Conservation (phyloP, 352 stramenopile genomes). For the Phytophthora tentaculata region DNA sequence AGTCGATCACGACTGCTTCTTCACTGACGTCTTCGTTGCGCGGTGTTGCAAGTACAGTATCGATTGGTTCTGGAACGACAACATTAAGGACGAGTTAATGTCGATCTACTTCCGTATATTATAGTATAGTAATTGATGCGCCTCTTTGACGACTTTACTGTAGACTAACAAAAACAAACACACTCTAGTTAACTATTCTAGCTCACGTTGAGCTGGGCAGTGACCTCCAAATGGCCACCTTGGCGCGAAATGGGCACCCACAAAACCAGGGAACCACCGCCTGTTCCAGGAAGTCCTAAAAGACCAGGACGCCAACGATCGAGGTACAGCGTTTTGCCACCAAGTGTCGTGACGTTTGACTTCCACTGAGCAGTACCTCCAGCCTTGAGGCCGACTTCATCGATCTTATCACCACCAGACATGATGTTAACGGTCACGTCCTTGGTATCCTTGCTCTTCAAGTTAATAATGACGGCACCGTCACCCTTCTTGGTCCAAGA, state of each 20-base stretch:
- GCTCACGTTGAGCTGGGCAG: constrained; percentile 55
- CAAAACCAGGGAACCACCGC: constrained; percentile 65
- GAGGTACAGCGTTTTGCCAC: constrained; percentile 72
- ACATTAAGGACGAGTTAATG: too few relatives aligned
- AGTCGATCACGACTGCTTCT: too few relatives aligned
- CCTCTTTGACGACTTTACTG: not conserved
- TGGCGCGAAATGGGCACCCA: constrained; percentile 51
- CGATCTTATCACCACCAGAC: constrained; percentile 47
- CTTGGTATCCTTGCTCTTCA: constrained; percentile 47
- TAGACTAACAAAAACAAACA: not conserved
- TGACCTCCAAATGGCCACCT: constrained; percentile 51
- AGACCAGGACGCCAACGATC: constrained; percentile 66
- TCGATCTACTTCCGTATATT: too few relatives aligned
- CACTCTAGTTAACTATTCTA: constrained; percentile 15
- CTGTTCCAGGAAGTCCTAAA: constrained; percentile 58
- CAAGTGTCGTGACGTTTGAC: constrained; percentile 36
- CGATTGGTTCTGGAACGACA: too few relatives aligned
- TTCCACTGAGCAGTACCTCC: constrained; percentile 44
- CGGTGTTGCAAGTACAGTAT: too few relatives aligned
- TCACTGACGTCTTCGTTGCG: too few relatives aligned
- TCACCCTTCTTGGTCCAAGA: constrained; percentile 48
- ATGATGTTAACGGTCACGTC: constrained; percentile 59
- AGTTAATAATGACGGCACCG: constrained; percentile 45
- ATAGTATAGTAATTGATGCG: not conserved
- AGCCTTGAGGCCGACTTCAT: constrained; percentile 41